phyloP scores from a whole-genome alignment of 2,329 filamentous ascomycete genomes.

The Fusarium hostae region DNA sequence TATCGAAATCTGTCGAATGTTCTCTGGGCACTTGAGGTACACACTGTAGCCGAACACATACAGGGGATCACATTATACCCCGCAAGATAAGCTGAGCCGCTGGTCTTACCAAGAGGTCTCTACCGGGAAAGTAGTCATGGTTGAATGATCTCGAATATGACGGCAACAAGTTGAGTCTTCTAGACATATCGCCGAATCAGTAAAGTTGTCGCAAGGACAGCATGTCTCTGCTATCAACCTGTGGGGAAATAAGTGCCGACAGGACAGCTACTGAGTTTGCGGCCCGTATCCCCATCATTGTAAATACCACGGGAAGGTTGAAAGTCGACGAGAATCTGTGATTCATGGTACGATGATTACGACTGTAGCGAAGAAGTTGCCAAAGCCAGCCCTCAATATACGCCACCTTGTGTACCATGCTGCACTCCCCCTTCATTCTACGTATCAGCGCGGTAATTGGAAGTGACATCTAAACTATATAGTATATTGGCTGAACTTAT shows the following conservation, averaged over 20 bases:
- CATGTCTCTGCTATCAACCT: neutral
- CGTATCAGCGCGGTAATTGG: neutral
- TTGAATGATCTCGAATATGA: neutral
- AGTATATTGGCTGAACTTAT: neutral
- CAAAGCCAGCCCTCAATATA: neutral
- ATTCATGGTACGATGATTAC: neutral
- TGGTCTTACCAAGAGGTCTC: neutral
- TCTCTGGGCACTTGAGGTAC: neutral
- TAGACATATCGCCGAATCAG: neutral
- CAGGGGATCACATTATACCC: neutral
- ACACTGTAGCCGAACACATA: neutral
- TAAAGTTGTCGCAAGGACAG: neutral
- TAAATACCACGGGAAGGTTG: neutral
- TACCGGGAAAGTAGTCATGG: neutral
- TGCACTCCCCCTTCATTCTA: neutral
- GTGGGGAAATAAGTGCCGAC: neutral
- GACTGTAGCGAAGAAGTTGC: neutral
- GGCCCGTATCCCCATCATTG: neutral
- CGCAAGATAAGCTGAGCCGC: constrained; percentile 4
- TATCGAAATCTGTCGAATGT: constrained; percentile 1
- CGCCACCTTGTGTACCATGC: neutral
- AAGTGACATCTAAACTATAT: neutral
- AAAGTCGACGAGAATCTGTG: neutral
- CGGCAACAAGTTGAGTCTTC: neutral
- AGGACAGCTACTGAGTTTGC: neutral